Evolutionary conservation across 78 protist species (phyloP).

Genomic region (Dictyostelium intermedium): DNA sequence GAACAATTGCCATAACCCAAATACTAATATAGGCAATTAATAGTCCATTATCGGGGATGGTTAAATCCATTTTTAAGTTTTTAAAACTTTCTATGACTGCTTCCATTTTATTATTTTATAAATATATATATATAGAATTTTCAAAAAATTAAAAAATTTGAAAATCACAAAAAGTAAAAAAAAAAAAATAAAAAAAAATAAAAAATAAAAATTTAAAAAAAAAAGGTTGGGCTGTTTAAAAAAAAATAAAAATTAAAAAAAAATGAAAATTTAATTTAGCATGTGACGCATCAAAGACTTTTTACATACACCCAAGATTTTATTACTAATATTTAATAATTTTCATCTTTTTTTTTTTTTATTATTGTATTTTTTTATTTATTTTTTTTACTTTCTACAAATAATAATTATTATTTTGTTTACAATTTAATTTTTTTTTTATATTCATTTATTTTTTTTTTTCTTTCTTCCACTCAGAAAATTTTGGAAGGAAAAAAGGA

Average conservation of each 20-base stretch:
- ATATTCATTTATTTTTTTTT: not conserved
- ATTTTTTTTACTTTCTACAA: not conserved
- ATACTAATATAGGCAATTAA: constrained; percentile 72
- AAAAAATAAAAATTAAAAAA: not conserved
- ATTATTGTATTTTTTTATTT: not conserved
- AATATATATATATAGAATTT: not conserved
- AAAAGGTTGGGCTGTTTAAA: not conserved
- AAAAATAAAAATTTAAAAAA: not conserved
- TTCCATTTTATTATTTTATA: not conserved
- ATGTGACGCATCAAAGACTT: not conserved
- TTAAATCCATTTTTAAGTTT: not conserved
- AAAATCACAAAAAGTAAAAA: not conserved
- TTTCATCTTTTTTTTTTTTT: not conserved
- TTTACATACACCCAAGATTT: not conserved
- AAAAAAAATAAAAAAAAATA: not conserved
- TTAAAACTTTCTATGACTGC: not conserved
- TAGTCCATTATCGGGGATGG: constrained; percentile 40
- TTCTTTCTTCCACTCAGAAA: not conserved
- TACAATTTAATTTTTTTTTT: not conserved
- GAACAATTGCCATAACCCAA: constrained; percentile 80
- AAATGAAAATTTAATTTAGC: not conserved
- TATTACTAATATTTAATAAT: not conserved
- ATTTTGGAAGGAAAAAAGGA: not conserved
- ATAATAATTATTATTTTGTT: not conserved
- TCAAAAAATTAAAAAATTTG: not conserved